These are phyloP conservation scores for Cercospora sojina DNA, from an alignment of 2,329 filamentous ascomycete species.

Conservation along the genomic window DNA sequence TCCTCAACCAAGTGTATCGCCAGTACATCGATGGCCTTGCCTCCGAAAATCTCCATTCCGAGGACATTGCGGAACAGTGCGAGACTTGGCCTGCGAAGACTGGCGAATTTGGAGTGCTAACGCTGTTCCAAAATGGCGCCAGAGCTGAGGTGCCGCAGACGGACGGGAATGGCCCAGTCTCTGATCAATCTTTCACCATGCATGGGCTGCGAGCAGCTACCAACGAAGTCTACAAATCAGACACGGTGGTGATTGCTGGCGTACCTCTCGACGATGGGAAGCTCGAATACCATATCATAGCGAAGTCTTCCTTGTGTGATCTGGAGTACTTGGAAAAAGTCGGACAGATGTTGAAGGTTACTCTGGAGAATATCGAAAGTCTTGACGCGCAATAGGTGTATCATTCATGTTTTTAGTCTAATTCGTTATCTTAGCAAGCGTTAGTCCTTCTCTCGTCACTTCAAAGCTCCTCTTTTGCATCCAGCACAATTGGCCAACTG, in stretches of 20 bases:
- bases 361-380: not conserved
- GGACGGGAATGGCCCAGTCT: not conserved
- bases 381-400: not conserved
- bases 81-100: not conserved
- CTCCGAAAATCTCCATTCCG: not conserved
- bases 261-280: not conserved
- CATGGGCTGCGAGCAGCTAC: not conserved
- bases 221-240: not conserved
- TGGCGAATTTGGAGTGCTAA: not conserved
- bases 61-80: not conserved
- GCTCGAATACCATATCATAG: not conserved
- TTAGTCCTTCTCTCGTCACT: not conserved
- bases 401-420: not conserved
- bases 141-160: not conserved
- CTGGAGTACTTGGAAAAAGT: not conserved
- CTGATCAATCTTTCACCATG: not conserved
- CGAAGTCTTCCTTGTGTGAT: not conserved
- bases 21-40: constrained; percentile 1
- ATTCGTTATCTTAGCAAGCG: not conserved
- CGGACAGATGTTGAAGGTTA: not conserved
- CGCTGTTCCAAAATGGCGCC: not conserved
- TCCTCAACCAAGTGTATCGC: not conserved
- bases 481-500: not conserved
- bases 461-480: not conserved
- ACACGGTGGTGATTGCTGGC: not conserved